Evolutionary conservation across 2,329 filamentous ascomycete genomes (phyloP), one percentile per base, ranked within the genome.

Genomic region (Exutisphaerella laricina): DNA sequence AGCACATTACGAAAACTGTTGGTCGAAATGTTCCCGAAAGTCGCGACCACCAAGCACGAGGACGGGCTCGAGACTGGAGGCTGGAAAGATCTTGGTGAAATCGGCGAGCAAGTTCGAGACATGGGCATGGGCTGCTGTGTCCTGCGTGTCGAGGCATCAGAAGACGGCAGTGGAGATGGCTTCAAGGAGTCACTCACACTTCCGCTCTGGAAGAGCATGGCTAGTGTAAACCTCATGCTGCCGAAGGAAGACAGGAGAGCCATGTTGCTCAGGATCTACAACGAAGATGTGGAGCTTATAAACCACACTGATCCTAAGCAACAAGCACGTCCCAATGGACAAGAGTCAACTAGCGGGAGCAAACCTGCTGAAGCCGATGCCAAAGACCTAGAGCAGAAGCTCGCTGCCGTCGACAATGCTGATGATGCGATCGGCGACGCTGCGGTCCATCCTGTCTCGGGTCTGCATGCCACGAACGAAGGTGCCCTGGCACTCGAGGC

Each of bases 11-110:
- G 79, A 48, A 83, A 78, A 60, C 78, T 98, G 16, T 77, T 98
- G 35, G 82, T 89, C 40, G 90, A 98, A 69, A 95, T 98, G 87
- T 98, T 98, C 70, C 89, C 90, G 39, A 89, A 88, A 63, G 81
- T 97, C 47, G 74, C 50, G 9, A 49, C 50, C 7, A 36, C 48
- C 25, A 43, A 50, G 32, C 43, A 53, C 5, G 56, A 61, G n/a
- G 53, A 56, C 26, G 57, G 53, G 13, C 43, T 50, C 4, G 80
- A 49, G 80, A 82, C 46, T 79, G 82, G 41, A 10, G 82, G 79
- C 45, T 89, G 83, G 79, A 75, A 79, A 62, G 74, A 79, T 36
- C 78, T 96, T 25, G 84, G 84, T 48, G 92, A 97, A 71, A 90
- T 97, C 48, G 89, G 88, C 47, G 84, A 89, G 67, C 77, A 82